phyloP scores from a whole-genome alignment of 176 grass and related monocot species.

The Triticum dicoccoides region DNA sequence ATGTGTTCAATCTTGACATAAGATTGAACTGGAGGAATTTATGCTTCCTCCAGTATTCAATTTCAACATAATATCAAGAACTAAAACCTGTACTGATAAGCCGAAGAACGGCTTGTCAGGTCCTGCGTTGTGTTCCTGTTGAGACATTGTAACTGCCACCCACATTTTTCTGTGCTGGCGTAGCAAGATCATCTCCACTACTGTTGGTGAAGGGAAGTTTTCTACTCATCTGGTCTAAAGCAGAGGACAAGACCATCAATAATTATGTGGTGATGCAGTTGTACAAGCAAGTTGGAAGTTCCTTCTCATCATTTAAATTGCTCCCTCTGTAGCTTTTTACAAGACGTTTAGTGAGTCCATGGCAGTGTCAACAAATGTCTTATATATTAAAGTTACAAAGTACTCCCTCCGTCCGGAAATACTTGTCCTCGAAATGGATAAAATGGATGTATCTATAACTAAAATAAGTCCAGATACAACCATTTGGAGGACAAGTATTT shows the following conservation, averaged over 20 bases:
- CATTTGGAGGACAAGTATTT: too few species aligned
- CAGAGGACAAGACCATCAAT: not conserved
- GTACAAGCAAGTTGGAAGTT: too few species aligned
- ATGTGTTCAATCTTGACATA: not conserved
- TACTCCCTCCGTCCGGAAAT: too few species aligned
- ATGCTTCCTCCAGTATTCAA: not conserved
- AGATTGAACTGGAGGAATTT: not conserved
- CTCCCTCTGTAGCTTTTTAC: too few species aligned
- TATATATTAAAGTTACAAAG: too few species aligned
- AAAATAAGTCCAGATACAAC: too few species aligned
- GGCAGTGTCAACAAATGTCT: too few species aligned
- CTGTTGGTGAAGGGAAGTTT: not conserved
- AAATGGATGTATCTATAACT: too few species aligned
- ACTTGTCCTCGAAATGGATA: too few species aligned
- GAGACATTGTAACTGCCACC: not conserved
- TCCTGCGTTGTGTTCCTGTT: not conserved
- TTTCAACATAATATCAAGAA: not conserved
- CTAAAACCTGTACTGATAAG: not conserved
- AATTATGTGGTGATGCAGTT: too few species aligned
- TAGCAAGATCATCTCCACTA: not conserved
- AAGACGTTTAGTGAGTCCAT: too few species aligned
- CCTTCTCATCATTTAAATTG: too few species aligned
- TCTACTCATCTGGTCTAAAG: not conserved
- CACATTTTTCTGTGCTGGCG: not conserved
- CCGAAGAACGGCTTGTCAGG: not conserved